Conservation (phyloP, 306 rosid species). For the Sicyos edulis region DNA sequence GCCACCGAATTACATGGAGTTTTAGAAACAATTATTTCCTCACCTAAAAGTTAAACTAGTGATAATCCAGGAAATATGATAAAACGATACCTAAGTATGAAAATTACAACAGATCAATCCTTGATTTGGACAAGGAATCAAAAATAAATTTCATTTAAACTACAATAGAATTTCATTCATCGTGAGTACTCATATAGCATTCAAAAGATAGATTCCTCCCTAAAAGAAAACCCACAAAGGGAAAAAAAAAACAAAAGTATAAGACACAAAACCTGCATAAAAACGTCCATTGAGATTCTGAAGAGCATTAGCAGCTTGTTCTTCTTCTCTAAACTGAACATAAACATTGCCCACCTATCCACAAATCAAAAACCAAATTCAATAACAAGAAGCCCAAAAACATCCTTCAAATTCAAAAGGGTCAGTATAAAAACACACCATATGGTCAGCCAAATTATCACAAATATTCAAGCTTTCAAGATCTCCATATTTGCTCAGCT, state of each 20-base stretch:
- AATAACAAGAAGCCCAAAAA: too few relatives aligned
- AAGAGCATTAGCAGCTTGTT: conserved; percentile 91
- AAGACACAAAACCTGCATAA: conserved; percentile 83
- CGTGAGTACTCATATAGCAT: neutral
- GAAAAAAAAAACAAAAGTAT: neutral
- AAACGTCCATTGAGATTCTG: conserved; percentile 81
- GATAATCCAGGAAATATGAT: neutral
- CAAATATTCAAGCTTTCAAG: conserved; percentile 95
- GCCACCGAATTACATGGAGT: neutral
- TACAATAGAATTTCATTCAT: neutral
- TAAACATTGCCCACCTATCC: conserved; percentile 90
- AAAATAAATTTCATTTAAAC: neutral
- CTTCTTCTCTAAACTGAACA: conserved; percentile 80
- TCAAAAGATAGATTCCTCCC: neutral
- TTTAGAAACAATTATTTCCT: neutral
- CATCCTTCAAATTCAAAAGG: neutral
- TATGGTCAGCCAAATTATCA: conserved; percentile 94
- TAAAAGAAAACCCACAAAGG: neutral
- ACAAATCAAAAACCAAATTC: too few relatives aligned
- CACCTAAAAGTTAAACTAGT: neutral
- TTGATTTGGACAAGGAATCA: neutral
- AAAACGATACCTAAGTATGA: neutral
- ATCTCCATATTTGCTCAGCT: conserved; percentile 85
- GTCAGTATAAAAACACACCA: conserved; percentile 35
- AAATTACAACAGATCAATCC: neutral